These are phyloP conservation scores for Aspergillus sp. DNA, from an alignment of 2,329 filamentous ascomycete species.

Conservation along the genomic window DNA sequence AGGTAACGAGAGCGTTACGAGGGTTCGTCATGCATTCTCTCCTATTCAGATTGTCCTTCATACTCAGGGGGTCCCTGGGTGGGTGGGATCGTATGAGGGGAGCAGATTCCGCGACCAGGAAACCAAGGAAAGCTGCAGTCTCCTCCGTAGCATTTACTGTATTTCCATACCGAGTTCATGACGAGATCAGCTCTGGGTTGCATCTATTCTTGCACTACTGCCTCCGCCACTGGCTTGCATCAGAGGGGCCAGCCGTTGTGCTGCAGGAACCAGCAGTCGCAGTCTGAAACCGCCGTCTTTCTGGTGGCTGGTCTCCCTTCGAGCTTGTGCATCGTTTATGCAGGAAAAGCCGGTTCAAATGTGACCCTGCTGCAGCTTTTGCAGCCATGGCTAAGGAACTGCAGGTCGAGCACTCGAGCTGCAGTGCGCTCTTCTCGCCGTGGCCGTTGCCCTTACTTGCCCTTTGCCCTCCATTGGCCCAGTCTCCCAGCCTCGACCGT, in stretches of 20 bases:
- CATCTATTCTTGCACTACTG: no score
- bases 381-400: not conserved
- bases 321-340: not conserved
- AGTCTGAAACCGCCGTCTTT: constrained; percentile 5
- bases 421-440: no score
- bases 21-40: not conserved
- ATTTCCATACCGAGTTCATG: no score
- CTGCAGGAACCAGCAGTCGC: constrained; percentile 10
- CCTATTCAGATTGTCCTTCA: not conserved
- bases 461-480: not conserved
- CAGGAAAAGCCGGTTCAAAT: not conserved
- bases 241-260: constrained; percentile 2
- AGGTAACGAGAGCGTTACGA: not conserved
- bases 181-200: no score
- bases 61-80: not conserved
- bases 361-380: not conserved
- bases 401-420: no score
- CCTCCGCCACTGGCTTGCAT: not conserved
- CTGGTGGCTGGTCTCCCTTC: not conserved
- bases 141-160: no score
- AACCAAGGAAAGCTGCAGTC: no score
- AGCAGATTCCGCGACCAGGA: no score
- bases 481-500: not conserved
- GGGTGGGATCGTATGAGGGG: not conserved
- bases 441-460: no score